A percentile compares a stretch with the other conserved stretches of the same genome.
Evolutionary conservation across 495 filamentous ascomycete genomes (phyloP).

Genomic region (Lentithecium fluviatile): DNA sequence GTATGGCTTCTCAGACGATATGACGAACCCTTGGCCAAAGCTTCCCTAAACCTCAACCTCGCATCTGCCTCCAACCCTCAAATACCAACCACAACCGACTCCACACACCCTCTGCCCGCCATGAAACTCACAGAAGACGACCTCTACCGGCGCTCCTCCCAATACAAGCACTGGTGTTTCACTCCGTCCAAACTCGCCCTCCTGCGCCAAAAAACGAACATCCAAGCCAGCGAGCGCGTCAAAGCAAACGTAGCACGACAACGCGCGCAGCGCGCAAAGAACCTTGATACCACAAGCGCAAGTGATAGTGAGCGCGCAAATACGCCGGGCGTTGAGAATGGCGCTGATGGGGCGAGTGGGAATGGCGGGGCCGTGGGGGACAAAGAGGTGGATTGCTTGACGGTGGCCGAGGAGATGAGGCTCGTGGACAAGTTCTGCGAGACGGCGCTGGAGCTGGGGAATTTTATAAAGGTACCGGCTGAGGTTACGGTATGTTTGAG

Average conservation of each 20-base stretch:
- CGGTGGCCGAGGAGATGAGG: slow-evolving; percentile 74
- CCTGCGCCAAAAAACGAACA: slow-evolving; percentile 73
- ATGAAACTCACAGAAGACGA: slow-evolving; percentile 72
- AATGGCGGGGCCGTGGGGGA: slow-evolving; percentile 30
- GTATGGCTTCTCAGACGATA: too few relatives aligned
- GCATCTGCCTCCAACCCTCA: background rate
- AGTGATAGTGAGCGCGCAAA: slow-evolving; percentile 39
- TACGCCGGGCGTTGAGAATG: slow-evolving; percentile 18
- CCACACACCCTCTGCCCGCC: background rate
- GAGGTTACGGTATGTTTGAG: slow-evolving; percentile 70
- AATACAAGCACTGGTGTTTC: slow-evolving; percentile 93
- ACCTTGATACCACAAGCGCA: slow-evolving; percentile 37
- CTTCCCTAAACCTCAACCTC: background rate
- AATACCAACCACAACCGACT: background rate
- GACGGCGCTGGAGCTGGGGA: slow-evolving; percentile 36
- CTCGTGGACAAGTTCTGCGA: slow-evolving; percentile 81
- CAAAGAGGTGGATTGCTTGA: slow-evolving; percentile 68
- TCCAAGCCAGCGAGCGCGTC: slow-evolving; percentile 68
- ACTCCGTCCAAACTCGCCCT: slow-evolving; percentile 66
- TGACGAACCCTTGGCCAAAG: background rate
- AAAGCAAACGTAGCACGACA: slow-evolving; percentile 57
- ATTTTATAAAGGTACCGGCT: slow-evolving; percentile 68
- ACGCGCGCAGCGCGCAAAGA: slow-evolving; percentile 42
- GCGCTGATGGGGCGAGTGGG: background rate
- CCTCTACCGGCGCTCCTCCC: slow-evolving; percentile 85